Percentiles rank a stretch among this genome's conserved stretches.
These are phyloP conservation scores for Catharanthus roseus DNA, from an alignment of 257 asterid genomes.

Conservation along the genomic window DNA sequence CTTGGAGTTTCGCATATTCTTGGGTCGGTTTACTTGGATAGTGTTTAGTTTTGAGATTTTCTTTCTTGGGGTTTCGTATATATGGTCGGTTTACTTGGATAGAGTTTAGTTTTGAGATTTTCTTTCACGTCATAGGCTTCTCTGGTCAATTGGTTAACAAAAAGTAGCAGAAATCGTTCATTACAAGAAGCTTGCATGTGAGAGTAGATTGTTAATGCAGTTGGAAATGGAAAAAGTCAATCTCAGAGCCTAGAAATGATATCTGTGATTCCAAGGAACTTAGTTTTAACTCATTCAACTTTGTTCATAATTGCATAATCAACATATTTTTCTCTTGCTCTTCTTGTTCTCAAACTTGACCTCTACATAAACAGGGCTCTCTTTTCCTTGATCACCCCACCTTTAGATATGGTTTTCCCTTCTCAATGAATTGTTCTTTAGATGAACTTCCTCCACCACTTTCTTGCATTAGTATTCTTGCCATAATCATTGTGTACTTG, in stretches of 20 bases:
- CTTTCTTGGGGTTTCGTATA: too few species aligned
- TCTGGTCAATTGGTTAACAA: not conserved
- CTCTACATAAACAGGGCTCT: not conserved
- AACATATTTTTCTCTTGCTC: too few species aligned
- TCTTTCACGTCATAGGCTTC: not conserved
- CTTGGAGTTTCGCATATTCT: too few species aligned
- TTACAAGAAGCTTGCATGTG: slow-evolving; percentile 27
- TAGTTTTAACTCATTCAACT: not conserved
- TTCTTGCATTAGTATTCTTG: slow-evolving; percentile 36
- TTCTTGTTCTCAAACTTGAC: not conserved
- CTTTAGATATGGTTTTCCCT: not conserved
- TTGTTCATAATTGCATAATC: too few species aligned
- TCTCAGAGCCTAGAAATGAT: not conserved
- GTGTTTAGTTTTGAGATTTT: too few species aligned
- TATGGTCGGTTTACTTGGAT: too few species aligned
- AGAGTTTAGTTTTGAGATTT: too few species aligned
- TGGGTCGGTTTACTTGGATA: too few species aligned
- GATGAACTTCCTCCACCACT: slow-evolving; percentile 46
- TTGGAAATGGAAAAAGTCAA: not conserved
- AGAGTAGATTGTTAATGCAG: slow-evolving; percentile 10
- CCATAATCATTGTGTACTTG: slow-evolving; percentile 35
- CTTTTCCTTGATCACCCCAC: not conserved
- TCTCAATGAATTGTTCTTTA: slow-evolving; percentile 21
- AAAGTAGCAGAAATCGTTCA: not conserved
- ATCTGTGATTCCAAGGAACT: not conserved